Conservation (phyloP, 768 basidiomycete species). For the Leccinum boreale region DNA sequence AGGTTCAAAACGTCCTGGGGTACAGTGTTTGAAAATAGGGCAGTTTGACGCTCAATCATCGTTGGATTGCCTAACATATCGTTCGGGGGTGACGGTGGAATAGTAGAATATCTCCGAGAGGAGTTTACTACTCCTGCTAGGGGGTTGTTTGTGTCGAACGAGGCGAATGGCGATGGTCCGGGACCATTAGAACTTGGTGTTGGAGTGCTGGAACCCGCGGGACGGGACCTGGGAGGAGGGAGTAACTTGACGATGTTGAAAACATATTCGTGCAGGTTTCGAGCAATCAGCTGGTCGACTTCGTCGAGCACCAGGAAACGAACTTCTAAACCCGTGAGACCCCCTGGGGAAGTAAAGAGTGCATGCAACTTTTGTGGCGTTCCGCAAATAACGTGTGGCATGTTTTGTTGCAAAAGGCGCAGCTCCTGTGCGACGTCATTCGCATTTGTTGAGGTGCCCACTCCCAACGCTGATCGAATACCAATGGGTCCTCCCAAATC, state of each 20-base stretch:
- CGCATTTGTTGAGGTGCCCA: constrained; percentile 67
- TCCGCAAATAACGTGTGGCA: constrained; percentile 94
- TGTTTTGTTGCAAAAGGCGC: constrained; percentile 81
- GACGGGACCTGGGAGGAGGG: constrained; percentile 80
- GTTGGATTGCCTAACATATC: constrained; percentile 32
- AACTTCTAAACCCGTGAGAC: constrained; percentile 78
- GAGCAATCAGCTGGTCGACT: constrained; percentile 95
- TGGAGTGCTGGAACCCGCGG: constrained; percentile 36
- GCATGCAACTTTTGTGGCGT: constrained; percentile 96
- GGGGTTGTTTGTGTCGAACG: constrained; percentile 43
- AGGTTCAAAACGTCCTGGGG: constrained; percentile 97
- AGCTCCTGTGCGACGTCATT: constrained; percentile 71
- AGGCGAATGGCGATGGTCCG: constrained; percentile 43
- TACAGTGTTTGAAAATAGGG: constrained; percentile 96
- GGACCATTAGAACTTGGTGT: constrained; percentile 30
- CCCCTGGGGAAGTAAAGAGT: constrained; percentile 78
- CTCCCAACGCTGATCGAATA: constrained; percentile 83
- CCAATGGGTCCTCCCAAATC: constrained; percentile 93
- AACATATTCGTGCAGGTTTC: constrained; percentile 94
- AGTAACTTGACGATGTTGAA: constrained; percentile 90
- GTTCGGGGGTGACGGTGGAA: constrained; percentile 46
- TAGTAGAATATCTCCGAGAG: constrained; percentile 58
- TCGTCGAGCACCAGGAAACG: constrained; percentile 95
- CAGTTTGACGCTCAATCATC: constrained; percentile 79
- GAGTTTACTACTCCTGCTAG: constrained; percentile 34